A percentile compares a stretch with the other conserved stretches of the same genome.
Conservation (phyloP, 2,329 filamentous ascomycete species). For the Arthrobotrys pseudoclavata region DNA sequence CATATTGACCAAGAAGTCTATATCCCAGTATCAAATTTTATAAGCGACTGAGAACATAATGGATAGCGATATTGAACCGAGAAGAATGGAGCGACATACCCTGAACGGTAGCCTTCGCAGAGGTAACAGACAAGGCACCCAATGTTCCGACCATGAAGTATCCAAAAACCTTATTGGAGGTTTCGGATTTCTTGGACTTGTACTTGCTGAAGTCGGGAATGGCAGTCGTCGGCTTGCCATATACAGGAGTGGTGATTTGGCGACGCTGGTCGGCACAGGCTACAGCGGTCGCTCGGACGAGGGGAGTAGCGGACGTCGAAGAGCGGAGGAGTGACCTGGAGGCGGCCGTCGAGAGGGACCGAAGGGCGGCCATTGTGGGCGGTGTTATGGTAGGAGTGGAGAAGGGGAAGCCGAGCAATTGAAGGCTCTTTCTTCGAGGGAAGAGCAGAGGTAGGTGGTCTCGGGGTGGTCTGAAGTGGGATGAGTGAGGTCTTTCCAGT, state of each 20-base stretch:
- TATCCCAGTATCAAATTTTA: conserved; percentile 63
- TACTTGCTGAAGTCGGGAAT: conserved; percentile 94
- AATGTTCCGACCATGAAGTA: conserved; percentile 99
- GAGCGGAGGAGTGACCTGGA: conserved; percentile 59
- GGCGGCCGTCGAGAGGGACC: conserved; percentile 53
- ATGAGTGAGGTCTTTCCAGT: conserved; percentile 53
- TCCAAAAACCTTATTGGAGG: conserved; percentile 85
- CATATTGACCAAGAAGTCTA: conserved; percentile 99
- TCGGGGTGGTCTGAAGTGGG: conserved; percentile 40
- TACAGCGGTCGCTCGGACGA: conserved; percentile 44
- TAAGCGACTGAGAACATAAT: conserved; percentile 32
- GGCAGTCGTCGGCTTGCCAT: conserved; percentile 73
- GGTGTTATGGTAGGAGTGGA: conserved; percentile 28
- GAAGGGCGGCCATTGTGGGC: conserved; percentile 54
- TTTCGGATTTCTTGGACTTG: conserved; percentile 77
- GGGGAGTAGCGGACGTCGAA: conserved; percentile 42
- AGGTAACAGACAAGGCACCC: conserved; percentile 90
- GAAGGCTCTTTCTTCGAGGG: conserved; percentile 33
- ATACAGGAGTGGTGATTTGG: conserved; percentile 66
- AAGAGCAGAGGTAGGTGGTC: conserved; percentile 29
- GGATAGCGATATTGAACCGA: conserved; percentile 7
- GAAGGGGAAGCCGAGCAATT: conserved; percentile 48
- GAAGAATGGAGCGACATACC: conserved; percentile 73
- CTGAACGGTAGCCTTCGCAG: conserved; percentile 97
- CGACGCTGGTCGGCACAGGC: conserved; percentile 58